Evolutionary conservation across 306 rosid genomes (phyloP), one percentile per base, ranked within the genome.

Genomic region (Mucuna pruriens): DNA sequence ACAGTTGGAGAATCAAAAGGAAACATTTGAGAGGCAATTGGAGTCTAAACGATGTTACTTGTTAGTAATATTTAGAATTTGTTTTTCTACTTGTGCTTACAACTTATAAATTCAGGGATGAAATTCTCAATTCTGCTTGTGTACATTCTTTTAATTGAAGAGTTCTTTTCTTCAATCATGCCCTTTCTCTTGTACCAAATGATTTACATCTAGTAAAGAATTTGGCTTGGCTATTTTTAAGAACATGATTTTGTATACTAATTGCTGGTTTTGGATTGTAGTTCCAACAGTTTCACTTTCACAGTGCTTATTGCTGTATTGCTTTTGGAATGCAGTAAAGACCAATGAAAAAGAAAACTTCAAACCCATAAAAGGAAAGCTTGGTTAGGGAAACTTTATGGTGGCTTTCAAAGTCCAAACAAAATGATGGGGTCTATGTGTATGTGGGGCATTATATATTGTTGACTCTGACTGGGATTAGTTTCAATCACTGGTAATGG

Each of bases 141-240:
- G 97, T 92, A 92, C 91, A 92, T 89, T 90, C 87, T 90, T 61
- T 72, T 61, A 71, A 81, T 71, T 22, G 67, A 81, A 70, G 76
- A 67, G 34, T 84, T 79, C 4, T 34, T 76, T 77, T 74, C 77
- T 74, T 68, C 62, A 22, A 17, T 34, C 67, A 49, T 77, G 80
- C 49, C 9, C 77, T 68, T 73, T 42, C 17, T 70, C 68, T 75
- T 77, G 68, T 26, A 51, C 79, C 84, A 65, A 66, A 71, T 76
- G 64, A 58, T 77, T 84, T 76, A 71, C 74, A 76, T 61, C 82
- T 71, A 72, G 86, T 84, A 17, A 78, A 78, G 82, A 49, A 55
- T 69, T 65, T 84, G 85, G 77, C 68, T 73, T 77, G 64, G 15
- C 54, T 52, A 44, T 61, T 69, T 39, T 16, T 1, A 42, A 39